phyloP scores from a whole-genome alignment of 768 basidiomycete genomes.

The Termitomyces sp. region DNA sequence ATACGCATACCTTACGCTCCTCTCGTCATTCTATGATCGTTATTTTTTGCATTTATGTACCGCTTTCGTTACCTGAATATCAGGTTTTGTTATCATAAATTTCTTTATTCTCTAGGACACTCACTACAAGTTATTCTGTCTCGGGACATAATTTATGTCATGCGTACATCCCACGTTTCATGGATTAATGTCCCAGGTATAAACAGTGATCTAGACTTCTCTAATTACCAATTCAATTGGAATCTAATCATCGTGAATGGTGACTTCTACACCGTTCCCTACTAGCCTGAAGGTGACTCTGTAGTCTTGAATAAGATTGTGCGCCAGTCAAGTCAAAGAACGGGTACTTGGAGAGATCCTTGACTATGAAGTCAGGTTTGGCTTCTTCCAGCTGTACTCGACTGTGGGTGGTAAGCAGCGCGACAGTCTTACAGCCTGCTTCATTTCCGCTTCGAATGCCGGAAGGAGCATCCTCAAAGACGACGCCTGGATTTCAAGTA shows the following conservation, averaged over 20 bases:
- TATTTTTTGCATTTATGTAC: constrained; percentile 12
- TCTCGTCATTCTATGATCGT: constrained; percentile 5
- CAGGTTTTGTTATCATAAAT: constrained; percentile 9
- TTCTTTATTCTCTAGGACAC: background rate
- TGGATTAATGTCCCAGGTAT: background rate
- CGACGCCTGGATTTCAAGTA: constrained; percentile 47
- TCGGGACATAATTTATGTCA: background rate
- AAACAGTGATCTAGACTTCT: background rate
- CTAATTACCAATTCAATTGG: no score
- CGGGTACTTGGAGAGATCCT: constrained; percentile 62
- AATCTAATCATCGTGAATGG: constrained; percentile 28
- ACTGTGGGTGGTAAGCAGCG: constrained; percentile 75
- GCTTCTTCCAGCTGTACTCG: constrained; percentile 61
- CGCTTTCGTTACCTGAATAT: constrained; percentile 4
- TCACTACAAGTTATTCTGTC: background rate
- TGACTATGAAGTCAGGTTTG: constrained; percentile 61
- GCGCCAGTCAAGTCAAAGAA: background rate
- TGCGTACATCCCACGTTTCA: background rate
- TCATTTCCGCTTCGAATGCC: constrained; percentile 76
- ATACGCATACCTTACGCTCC: constrained; percentile 12
- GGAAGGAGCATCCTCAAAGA: constrained; percentile 88
- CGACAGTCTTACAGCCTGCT: constrained; percentile 83
- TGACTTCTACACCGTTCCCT: constrained; percentile 41
- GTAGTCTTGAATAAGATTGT: background rate
- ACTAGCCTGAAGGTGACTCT: constrained; percentile 28